Base-by-base conservation (phyloP, 805 yeast species). In the Kodamaea kaohsiungensis region DNA sequence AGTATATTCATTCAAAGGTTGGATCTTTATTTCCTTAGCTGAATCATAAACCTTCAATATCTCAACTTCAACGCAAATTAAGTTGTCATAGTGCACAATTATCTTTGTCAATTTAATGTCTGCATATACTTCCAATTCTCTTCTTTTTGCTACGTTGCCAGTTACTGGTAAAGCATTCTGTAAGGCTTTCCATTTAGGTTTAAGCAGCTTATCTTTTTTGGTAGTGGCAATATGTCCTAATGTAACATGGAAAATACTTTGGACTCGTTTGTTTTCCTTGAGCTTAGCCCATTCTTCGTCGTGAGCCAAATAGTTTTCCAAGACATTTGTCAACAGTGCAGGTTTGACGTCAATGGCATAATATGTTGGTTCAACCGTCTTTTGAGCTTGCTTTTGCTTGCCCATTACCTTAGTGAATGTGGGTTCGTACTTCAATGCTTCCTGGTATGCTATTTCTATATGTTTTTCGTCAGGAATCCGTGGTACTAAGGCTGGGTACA, bases 201-300 rank as follows among this genome's bases (percentile, higher is more conserved):
- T 50, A 16, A 27, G 38, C 35, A 40, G 66, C 67, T 43, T 39
- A 13, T 47, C 38, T 1, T 39, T 53, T 39, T 58, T 60, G 9
- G 59, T 19, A 0, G 57, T 12, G 6, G 59, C 56, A 2, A 19
- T 43, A 63, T 88, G 96, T 3, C 82, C 75, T 45, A 88, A 63
- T 0, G 96, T 90, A 2, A 89, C 80, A 63, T 89, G 96, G 59
- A 88, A 85, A 27, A 75, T 75, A 0, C 64, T 49, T 58, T 84
- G 89, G 0, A 86, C 65, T 35, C 84, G 68, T 0, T 67, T 63
- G 0, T 48, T 52, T 1, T 63, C 51, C 35, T 70, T 59, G 10
- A 82, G 54, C 2, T 35, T 38, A 35, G 53, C 47, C 70, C 70
- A 72, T 18, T 53, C 47, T 16, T n/a, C 45, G 6, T 40, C 45